Base-by-base conservation (phyloP, 257 asterid genomes). In the Nemophila menziesii region DNA sequence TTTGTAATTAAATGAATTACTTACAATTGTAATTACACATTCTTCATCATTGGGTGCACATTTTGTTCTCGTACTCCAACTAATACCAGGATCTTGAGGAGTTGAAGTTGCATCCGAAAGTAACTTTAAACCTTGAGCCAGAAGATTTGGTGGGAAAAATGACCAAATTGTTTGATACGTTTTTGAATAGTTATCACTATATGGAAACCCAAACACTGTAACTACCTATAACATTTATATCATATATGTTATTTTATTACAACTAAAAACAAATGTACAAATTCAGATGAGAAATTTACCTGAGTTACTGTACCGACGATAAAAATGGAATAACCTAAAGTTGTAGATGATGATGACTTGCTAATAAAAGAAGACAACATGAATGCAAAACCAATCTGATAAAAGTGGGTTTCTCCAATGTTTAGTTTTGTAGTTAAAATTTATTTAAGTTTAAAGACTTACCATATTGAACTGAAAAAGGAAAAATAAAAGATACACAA, bases 401-500 rank as follows among this genome's bases (percentile, higher is more conserved):
- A 68, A 56, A 52, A 55, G 55, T 22, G 12, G 33, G 4, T 13
- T 22, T 39, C 23, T 7, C 39, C 17, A 40, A 13, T 11, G 42
- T 12, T 52, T 1, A 14, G 44, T 26, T 8, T 20, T 43, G 23
- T 18, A 18, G 7, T 5, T 29, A 27, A 4, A 24, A 34, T 11
- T 40, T 42, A 46, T 36, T 20, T 46, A 33, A 61, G 20, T 52
- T 33, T 43, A 24, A 39, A 64, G 53, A 52, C 92, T 27, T 54
- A 81, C 96, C 93, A 85, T 85, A 69, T 74, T 71, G 63, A 78
- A 58, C 42, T 80, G 96, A 60, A 85, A 85, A 53, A 85, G 82
- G 63, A 73, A 85, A 67, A 85, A 85, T 48, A 85, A 66, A 57
- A 81, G 69, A 64, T 80, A 75, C 58, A 85, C 78, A 48, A 81